phyloP scores from a whole-genome alignment of 2,329 filamentous ascomycete species.

The Epichloe sp. region DNA sequence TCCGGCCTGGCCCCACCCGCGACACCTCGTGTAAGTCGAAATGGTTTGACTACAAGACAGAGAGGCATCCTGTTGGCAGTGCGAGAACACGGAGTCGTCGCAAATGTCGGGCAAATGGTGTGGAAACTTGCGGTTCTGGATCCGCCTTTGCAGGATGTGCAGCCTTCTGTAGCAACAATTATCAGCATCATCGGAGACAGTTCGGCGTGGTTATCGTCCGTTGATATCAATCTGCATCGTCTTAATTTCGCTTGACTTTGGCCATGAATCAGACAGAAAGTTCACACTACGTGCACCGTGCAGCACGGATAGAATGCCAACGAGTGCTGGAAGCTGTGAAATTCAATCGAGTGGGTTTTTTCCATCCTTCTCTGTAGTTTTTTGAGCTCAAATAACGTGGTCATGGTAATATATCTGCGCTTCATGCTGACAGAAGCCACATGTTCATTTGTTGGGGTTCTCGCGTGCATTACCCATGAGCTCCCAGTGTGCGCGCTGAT shows the following conservation, averaged over 20 bases:
- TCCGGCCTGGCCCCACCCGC: neutral
- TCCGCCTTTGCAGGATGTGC: neutral
- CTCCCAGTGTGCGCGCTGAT: neutral
- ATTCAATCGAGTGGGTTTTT: neutral
- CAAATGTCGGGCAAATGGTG: neutral
- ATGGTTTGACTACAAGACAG: conserved; percentile 1
- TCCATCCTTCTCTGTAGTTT: too few species aligned
- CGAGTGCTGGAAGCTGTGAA: neutral
- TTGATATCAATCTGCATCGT: conserved; percentile 3
- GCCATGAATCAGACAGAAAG: neutral
- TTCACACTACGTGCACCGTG: neutral
- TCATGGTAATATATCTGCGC: neutral
- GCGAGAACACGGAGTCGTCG: conserved; percentile 1
- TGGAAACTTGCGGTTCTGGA: neutral
- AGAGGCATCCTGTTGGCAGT: neutral
- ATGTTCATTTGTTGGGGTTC: neutral
- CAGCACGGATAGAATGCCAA: neutral
- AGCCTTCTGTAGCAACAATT: neutral
- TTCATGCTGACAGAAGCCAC: neutral
- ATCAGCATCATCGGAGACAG: neutral
- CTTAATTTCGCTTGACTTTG: neutral
- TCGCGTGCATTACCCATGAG: neutral
- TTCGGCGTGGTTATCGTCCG: neutral
- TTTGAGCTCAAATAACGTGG: too few species aligned
- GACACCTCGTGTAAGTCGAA: conserved; percentile 7